phyloP scores from a whole-genome alignment of 768 basidiomycete species.

The Pleurotus tuber-regium region DNA sequence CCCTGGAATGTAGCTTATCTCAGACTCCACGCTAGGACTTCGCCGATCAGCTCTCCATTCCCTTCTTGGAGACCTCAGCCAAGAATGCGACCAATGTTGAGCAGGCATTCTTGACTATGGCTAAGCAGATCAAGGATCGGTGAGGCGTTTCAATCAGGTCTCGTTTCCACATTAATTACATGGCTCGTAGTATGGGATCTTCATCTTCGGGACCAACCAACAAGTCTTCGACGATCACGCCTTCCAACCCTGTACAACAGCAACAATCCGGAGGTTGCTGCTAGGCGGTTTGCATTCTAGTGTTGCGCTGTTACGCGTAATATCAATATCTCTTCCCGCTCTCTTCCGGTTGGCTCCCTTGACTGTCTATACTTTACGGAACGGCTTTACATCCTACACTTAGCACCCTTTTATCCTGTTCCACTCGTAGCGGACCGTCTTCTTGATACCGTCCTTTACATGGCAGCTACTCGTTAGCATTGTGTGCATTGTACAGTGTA shows the following conservation, averaged over 20 bases:
- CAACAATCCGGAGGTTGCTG: constrained; percentile 77
- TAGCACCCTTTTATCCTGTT: constrained; percentile 10
- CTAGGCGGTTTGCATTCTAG: constrained; percentile 51
- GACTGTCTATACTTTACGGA: constrained; percentile 16
- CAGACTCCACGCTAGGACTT: constrained; percentile 72
- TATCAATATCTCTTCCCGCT: neutral
- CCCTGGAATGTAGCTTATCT: neutral
- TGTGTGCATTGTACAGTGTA: no score
- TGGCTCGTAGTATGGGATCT: constrained; percentile 72
- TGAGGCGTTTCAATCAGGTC: constrained; percentile 27
- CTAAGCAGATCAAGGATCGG: constrained; percentile 95
- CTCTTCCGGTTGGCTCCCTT: constrained; percentile 12
- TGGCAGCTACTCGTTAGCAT: neutral
- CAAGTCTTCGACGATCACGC: constrained; percentile 82
- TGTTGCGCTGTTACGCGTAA: neutral
- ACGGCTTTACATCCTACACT: constrained; percentile 17
- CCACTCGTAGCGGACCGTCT: constrained; percentile 1
- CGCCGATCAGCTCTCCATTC: constrained; percentile 89
- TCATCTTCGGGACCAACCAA: constrained; percentile 64
- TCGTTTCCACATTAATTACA: neutral
- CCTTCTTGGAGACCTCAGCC: constrained; percentile 98
- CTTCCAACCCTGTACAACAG: constrained; percentile 81
- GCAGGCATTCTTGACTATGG: constrained; percentile 98
- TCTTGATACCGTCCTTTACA: neutral
- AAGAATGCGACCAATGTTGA: constrained; percentile 99